These are phyloP conservation scores for Fraxinus dipetala DNA, from an alignment of 305 asterid genomes.

Conservation along the genomic window DNA sequence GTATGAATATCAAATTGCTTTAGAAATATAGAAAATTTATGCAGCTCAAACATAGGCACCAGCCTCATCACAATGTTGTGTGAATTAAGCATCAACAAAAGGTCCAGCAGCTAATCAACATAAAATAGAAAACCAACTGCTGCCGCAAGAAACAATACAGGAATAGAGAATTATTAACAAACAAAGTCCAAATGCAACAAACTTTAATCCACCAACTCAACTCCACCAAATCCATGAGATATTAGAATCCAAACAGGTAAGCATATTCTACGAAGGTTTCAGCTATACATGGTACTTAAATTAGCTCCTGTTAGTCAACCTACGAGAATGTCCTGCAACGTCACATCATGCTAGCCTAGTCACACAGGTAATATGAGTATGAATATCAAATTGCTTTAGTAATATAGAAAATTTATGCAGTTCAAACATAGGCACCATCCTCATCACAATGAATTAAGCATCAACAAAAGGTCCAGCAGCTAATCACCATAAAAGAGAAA, in stretches of 20 bases:
- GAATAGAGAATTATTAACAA: not conserved
- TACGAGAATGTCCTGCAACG: not conserved
- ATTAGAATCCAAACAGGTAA: conserved; percentile 1
- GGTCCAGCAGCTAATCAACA: conserved; percentile 9
- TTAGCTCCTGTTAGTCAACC: not conserved
- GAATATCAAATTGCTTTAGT: conserved; percentile 3
- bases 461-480: conserved; percentile 9
- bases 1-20: conserved; percentile 7
- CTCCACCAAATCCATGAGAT: conserved; percentile 1
- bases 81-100: conserved; percentile 17
- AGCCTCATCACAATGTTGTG: conserved; percentile 1
- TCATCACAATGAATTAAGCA: conserved; percentile 15
- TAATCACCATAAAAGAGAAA: not conserved
- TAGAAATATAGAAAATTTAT: not conserved
- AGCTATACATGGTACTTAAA: conserved; percentile 5
- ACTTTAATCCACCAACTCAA: not conserved
- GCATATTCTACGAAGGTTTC: not conserved
- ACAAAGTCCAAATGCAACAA: conserved; percentile 1
- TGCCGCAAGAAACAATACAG: not conserved
- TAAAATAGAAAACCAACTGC: not conserved
- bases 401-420: conserved; percentile 2
- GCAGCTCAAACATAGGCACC: not conserved
- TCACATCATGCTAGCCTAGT: conserved; percentile 5
- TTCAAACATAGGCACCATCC: not conserved
- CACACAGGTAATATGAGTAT: not conserved